phyloP scores from a whole-genome alignment of 2,329 filamentous ascomycete genomes.

The Phialemonium atrogriseum region DNA sequence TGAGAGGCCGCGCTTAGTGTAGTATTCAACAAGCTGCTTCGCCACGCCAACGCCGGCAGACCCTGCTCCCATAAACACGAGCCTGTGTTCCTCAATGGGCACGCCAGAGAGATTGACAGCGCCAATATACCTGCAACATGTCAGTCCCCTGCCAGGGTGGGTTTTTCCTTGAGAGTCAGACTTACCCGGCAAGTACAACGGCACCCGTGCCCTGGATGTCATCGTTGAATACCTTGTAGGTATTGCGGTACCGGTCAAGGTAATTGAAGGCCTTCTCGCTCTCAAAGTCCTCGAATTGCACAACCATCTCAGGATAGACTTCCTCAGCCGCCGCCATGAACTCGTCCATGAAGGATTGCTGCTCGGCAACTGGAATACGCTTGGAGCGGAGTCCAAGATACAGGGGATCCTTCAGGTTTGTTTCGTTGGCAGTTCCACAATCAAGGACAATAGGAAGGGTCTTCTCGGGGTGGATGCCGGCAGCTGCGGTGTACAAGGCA shows the following conservation, averaged over 20 bases:
- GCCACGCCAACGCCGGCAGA: constrained; percentile 95
- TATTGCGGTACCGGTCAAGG: constrained; percentile 78
- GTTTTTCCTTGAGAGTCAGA: constrained; percentile 6
- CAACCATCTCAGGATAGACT: constrained; percentile 56
- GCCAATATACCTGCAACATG: constrained; percentile 50
- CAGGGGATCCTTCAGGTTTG: constrained; percentile 59
- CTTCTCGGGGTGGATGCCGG: constrained; percentile 85
- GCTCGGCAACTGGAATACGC: constrained; percentile 68
- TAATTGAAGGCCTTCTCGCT: constrained; percentile 86
- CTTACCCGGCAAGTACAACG: constrained; percentile 78
- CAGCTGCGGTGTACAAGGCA: constrained; percentile 88
- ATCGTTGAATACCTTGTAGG: constrained; percentile 96
- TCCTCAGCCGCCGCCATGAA: constrained; percentile 89
- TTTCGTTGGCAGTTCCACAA: constrained; percentile 58
- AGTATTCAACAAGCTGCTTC: constrained; percentile 96
- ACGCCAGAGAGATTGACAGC: constrained; percentile 79
- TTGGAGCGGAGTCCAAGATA: constrained; percentile 86
- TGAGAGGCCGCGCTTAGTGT: constrained; percentile 81
- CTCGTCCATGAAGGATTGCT: constrained; percentile 92
- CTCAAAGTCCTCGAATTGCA: constrained; percentile 98
- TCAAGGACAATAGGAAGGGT: constrained; percentile 66
- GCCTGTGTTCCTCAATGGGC: constrained; percentile 79
- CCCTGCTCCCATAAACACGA: constrained; percentile 93
- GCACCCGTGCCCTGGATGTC: constrained; percentile 97
- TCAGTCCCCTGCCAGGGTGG: constrained; percentile 42